Evolutionary conservation across 1,284 basidiomycete species (phyloP).

Genomic region (Fistulinella cinereoalba): DNA sequence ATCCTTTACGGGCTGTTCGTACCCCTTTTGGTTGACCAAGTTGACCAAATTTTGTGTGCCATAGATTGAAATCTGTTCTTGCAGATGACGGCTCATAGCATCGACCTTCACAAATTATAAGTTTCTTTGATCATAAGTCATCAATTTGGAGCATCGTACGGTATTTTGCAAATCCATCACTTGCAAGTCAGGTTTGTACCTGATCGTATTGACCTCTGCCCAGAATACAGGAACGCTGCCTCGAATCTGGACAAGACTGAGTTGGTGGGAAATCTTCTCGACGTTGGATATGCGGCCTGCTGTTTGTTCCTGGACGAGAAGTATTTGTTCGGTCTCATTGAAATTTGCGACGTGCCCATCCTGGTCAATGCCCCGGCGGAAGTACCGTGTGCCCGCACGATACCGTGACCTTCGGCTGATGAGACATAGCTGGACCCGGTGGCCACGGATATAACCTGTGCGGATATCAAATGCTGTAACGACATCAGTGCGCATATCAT

Average conservation of each 20-base stretch:
- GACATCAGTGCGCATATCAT: constrained; percentile 9
- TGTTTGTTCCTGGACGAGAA: constrained; percentile 68
- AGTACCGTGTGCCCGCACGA: constrained; percentile 96
- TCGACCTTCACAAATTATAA: constrained; percentile 49
- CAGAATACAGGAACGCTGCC: constrained; percentile 95
- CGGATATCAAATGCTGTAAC: constrained; percentile 83
- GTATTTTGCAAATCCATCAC: constrained; percentile 92
- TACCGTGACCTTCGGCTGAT: constrained; percentile 92
- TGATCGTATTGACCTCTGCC: constrained; percentile 95
- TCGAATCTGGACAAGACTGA: constrained; percentile 91
- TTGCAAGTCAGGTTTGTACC: constrained; percentile 96
- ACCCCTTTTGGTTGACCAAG: constrained; percentile 93
- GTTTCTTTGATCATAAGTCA: constrained; percentile 1
- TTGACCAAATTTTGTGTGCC: constrained; percentile 85
- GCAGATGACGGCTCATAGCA: constrained; percentile 74
- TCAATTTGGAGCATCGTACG: constrained; percentile 41
- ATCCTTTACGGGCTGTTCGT: constrained; percentile 95
- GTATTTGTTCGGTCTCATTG: constrained; percentile 92
- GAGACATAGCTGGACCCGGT: constrained; percentile 81
- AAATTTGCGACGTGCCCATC: constrained; percentile 87
- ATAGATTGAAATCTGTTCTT: constrained; percentile 74
- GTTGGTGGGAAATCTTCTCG: constrained; percentile 56
- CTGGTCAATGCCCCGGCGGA: constrained; percentile 89
- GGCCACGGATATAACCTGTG: constrained; percentile 72
- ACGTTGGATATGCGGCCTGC: constrained; percentile 40